These are phyloP conservation scores for Jatropha multifida DNA, from an alignment of 441 rosid genomes.

Conservation along the genomic window DNA sequence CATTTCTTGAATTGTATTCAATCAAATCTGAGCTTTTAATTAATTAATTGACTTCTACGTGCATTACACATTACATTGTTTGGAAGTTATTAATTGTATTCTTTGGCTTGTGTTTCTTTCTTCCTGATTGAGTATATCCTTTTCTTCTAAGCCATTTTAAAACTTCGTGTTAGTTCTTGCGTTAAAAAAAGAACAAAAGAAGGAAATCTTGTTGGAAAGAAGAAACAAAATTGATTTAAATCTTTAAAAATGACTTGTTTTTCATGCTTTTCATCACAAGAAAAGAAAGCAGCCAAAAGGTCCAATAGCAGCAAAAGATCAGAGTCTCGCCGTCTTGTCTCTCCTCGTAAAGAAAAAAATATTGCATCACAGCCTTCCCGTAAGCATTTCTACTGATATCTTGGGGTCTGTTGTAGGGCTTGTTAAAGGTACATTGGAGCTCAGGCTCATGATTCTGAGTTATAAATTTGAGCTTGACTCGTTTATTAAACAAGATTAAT, in stretches of 20 bases:
- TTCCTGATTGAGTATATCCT: background rate
- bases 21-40: too few relatives aligned
- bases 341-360: slow-evolving; percentile 25
- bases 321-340: slow-evolving; percentile 13
- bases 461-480: too few relatives aligned
- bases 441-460: too few relatives aligned
- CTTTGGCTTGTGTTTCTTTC: background rate
- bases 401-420: too few relatives aligned
- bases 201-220: background rate
- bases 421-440: too few relatives aligned
- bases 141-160: background rate
- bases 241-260: slow-evolving; percentile 54
- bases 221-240: background rate
- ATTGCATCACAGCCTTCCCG: slow-evolving; percentile 20
- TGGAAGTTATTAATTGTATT: background rate
- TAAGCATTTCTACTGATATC: slow-evolving; percentile 5
- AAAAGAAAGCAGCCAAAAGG: slow-evolving; percentile 36
- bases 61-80: background rate
- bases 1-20: background rate
- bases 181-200: too few relatives aligned
- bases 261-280: slow-evolving; percentile 63
- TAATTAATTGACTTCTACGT: too few relatives aligned
- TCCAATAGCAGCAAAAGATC: slow-evolving; percentile 32
- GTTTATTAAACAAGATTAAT: too few relatives aligned
- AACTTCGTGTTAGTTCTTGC: background rate